These are phyloP conservation scores for Drechmeria coniospora DNA, from an alignment of 2,329 filamentous ascomycete species.

Conservation along the genomic window DNA sequence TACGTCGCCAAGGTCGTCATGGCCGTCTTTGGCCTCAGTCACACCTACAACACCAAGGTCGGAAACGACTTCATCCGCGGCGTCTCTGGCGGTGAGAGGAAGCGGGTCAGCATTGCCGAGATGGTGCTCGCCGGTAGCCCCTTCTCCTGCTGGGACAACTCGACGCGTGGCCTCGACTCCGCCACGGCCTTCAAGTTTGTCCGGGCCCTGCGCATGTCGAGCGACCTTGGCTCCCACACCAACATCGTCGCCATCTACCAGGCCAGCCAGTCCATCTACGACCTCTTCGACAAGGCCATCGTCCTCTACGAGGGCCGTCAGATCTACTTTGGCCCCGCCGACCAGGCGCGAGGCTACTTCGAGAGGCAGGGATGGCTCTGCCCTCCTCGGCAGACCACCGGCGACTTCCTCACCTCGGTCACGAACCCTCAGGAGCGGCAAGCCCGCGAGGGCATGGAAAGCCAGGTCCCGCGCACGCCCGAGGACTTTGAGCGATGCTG, in stretches of 20 bases:
- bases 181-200: constrained; percentile 62
- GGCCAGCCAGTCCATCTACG: constrained; percentile 53
- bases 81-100: constrained; percentile 55
- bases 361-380: constrained; percentile 54
- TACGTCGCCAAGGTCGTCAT: constrained; percentile 53
- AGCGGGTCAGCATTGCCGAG: constrained; percentile 71
- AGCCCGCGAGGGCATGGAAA: constrained; percentile 40
- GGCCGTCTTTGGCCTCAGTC: constrained; percentile 56
- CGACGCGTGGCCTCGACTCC: constrained; percentile 56
- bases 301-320: constrained; percentile 65
- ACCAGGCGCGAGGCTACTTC: constrained; percentile 48
- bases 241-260: constrained; percentile 59
- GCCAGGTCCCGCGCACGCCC: constrained; percentile 47
- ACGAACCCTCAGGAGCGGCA: constrained; percentile 48
- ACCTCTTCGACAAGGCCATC: constrained; percentile 59
- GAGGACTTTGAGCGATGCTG: constrained; percentile 48
- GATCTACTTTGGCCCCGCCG: constrained; percentile 57
- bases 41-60: constrained; percentile 58
- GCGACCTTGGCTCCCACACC: constrained; percentile 46
- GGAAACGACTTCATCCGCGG: constrained; percentile 62
- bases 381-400: constrained; percentile 49
- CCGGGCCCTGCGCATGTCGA: constrained; percentile 46
- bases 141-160: constrained; percentile 52
- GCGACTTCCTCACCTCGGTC: constrained; percentile 54
- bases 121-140: constrained; percentile 50